Base-by-base conservation (phyloP, 768 basidiomycete species). In the Lyophyllum semitale region DNA sequence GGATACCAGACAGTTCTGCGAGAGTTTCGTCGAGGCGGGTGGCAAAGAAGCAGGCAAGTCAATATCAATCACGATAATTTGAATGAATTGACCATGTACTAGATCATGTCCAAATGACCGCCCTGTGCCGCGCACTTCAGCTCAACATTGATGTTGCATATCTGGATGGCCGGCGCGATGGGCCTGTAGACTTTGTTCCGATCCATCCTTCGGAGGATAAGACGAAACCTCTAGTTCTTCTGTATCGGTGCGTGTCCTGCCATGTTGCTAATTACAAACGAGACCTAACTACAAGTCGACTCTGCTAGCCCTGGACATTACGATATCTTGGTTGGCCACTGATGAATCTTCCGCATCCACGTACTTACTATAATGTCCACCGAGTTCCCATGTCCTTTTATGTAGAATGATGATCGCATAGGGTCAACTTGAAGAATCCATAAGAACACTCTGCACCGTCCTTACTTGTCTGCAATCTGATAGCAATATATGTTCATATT, bases 101-200 rank as follows among this genome's bases (percentile, higher is more conserved):
- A 84, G 94, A 95, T 61, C 87, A 95, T 59, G 85, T 89, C 11
- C 89, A 93, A 63, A 88, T 95, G 59, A 80, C 81, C 32, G 93
- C 94, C 1, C 76, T 96, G 11, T 80, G 87, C 17, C 75, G 82
- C 30, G 88, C 87, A 0, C 71, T 95, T 26, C 69, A 79, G 20
- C 71, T 91, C 46, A 85, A 88, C 48, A 71, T 95, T 48, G 78
- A 82, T 51, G 79, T 95, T 33, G 91, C 91, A 1, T 94, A 93
- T 68, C 79, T 97, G 25, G 92, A 93, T 69, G 87, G 91, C 1
- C 81, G 76, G 15, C 68, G 68, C 22, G 30, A 38, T 18, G 51
- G 20, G 11, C 25, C 35, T 29, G 64, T 61, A 13, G 72, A 75
- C 20, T 89, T 91, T 69, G 81, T 88, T 45, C 73, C 83, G 54